phyloP scores from a whole-genome alignment of 352 stramenopile species.

The Pythium plurisporium region DNA sequence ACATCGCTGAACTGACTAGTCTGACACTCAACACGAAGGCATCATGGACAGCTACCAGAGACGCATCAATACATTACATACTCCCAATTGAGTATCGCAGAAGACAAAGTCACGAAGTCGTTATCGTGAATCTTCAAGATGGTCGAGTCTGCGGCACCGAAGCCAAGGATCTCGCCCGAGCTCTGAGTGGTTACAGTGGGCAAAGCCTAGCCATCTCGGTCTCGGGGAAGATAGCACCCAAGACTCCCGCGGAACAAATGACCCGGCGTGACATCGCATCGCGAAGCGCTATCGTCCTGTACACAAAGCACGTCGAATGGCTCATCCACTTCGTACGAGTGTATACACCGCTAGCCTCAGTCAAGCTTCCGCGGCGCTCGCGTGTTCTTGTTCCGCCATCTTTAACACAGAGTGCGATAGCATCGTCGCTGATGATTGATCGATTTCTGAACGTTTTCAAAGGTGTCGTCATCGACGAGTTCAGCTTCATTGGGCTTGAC shows the following conservation, averaged over 20 bases:
- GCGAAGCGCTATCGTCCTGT: conserved; percentile 59
- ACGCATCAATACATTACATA: conserved; percentile 37
- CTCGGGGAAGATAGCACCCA: conserved; percentile 35
- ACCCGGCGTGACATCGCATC: conserved; percentile 54
- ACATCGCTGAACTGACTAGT: conserved; percentile 55
- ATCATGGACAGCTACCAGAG: conserved; percentile 32
- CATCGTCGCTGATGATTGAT: not conserved
- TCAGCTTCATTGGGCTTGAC: conserved; percentile 62
- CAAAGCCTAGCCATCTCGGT: conserved; percentile 41
- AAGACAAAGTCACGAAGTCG: not conserved
- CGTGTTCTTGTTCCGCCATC: not conserved
- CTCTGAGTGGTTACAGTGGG: conserved; percentile 28
- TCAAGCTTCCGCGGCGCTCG: conserved; percentile 27
- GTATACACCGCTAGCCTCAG: conserved; percentile 33
- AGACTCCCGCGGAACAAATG: conserved; percentile 4
- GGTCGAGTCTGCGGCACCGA: not conserved
- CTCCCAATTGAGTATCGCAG: conserved; percentile 41
- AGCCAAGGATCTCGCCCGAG: not conserved
- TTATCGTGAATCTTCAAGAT: conserved; percentile 11
- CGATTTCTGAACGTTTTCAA: conserved; percentile 33
- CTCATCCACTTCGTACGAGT: conserved; percentile 53
- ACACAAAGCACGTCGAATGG: conserved; percentile 75
- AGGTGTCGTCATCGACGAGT: conserved; percentile 45
- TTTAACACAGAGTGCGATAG: not conserved
- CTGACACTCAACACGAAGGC: conserved; percentile 44